These are phyloP conservation scores for Pyronema domesticum DNA, from an alignment of 495 filamentous ascomycete species.

Conservation along the genomic window DNA sequence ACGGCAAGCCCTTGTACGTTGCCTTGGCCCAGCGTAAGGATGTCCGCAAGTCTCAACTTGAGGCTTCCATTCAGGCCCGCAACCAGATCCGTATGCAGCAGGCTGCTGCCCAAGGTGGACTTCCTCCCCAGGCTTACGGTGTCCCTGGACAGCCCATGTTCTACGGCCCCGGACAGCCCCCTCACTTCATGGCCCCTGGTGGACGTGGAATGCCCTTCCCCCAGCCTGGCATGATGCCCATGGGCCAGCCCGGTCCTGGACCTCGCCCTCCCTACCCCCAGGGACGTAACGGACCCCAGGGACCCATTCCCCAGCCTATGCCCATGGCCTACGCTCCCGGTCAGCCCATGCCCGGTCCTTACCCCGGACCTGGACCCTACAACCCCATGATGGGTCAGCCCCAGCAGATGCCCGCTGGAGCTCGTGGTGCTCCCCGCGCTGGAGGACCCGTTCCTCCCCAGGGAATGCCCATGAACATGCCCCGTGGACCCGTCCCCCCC, in stretches of 20 bases:
- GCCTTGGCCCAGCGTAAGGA: conserved; percentile 98
- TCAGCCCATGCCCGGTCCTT: conserved; percentile 23
- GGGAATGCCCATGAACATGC: conserved; percentile 12
- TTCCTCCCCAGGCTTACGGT: conserved; percentile 28
- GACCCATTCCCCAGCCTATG: conserved; percentile 30
- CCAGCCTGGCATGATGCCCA: conserved; percentile 68
- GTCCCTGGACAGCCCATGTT: conserved; percentile 45
- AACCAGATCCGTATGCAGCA: conserved; percentile 98
- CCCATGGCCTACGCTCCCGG: conserved; percentile 26
- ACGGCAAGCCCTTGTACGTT: conserved; percentile 93
- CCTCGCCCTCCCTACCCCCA: conserved; percentile 30
- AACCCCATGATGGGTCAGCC: conserved; percentile 22
- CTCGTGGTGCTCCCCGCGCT: conserved; percentile 14
- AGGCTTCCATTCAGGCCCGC: conserved; percentile 96
- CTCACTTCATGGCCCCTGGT: conserved; percentile 46
- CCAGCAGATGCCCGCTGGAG: conserved; percentile 16
- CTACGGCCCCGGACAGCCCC: conserved; percentile 72
- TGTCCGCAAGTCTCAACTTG: conserved; percentile 93
- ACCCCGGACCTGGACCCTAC: conserved; percentile 25
- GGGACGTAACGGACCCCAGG: conserved; percentile 41
- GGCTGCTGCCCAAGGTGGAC: conserved; percentile 77
- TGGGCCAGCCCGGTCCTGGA: conserved; percentile 65
- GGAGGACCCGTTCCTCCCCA: conserved; percentile 15
- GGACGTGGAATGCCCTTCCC: conserved; percentile 77
- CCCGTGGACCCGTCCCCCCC: conserved; percentile 22